Percentiles rank a stretch among this genome's conserved stretches.
Evolutionary conservation across 1,139 yeast genomes (phyloP).

Genomic region (Geotrichum carabidarum): DNA sequence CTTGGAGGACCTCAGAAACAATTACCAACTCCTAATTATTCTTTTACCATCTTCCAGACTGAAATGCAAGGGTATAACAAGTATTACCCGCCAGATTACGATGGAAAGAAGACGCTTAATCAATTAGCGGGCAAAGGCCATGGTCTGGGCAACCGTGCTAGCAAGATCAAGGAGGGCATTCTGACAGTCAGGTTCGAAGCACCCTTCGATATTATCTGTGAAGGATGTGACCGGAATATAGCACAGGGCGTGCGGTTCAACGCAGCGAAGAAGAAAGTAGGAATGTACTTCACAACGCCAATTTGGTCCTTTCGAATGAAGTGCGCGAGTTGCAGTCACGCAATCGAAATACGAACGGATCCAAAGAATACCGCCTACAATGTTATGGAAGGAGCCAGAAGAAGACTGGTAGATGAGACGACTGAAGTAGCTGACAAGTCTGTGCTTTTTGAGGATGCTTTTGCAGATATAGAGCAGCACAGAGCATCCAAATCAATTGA

Average conservation of each 20-base stretch:
- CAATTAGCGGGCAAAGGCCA: constrained; percentile 32
- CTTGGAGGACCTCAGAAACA: too few relatives aligned
- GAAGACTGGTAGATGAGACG: not conserved
- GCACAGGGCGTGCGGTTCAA: constrained; percentile 36
- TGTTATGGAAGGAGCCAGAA: constrained; percentile 30
- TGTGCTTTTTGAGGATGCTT: constrained; percentile 20
- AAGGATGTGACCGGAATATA: constrained; percentile 28
- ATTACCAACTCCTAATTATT: not conserved
- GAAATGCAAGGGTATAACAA: constrained; percentile 32
- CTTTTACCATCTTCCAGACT: not conserved
- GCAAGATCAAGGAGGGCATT: constrained; percentile 30
- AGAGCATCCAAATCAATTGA: constrained; percentile 11
- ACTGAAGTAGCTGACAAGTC: not conserved
- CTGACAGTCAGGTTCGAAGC: constrained; percentile 35
- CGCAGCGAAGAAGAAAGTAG: constrained; percentile 34
- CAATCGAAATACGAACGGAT: constrained; percentile 34
- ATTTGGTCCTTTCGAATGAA: constrained; percentile 34
- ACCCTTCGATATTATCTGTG: constrained; percentile 33
- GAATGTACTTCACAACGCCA: constrained; percentile 33
- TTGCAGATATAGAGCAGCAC: constrained; percentile 24
- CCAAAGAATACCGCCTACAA: constrained; percentile 34
- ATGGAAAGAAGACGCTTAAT: constrained; percentile 33
- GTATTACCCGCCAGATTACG: constrained; percentile 38
- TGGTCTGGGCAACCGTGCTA: constrained; percentile 30
- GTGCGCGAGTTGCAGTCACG: constrained; percentile 31